Evolutionary conservation across 78 protist genomes (phyloP), one percentile per base, ranked within the genome.

Genomic region (Dictyostelium intermedium): DNA sequence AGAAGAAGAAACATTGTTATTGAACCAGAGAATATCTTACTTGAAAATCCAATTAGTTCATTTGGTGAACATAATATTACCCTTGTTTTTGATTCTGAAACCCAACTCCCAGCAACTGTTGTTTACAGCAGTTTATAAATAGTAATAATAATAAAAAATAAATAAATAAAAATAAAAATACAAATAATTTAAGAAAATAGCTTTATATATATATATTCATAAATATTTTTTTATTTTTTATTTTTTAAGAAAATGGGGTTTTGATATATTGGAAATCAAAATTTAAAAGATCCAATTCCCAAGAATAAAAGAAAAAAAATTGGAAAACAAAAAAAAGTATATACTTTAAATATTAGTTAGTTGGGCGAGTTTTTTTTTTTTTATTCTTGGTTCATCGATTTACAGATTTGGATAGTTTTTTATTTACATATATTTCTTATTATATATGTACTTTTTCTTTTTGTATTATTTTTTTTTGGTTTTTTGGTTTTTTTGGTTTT

Each of bases 1-100:
- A 61, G 85, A 69, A 89, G 93, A 89, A 89, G 72, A 32, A 34
- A 47, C 5, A n/a, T 89, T 32, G 32, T 30, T 34, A 37, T 89
- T 7, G 93, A 89, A 23, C 86, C 93, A 66, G 5, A 13, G 47
- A 66, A 78, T 39, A 89, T 89, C 41, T 2, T 20, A 32, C 0
- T 80, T 13, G 60, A 23, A 43, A 11, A 20, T 20, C 85, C 81
- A 78, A 89, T 89, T 8, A 84, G 45, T 32, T 25, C 25, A 11
- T 89, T 53, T 66, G 93, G 93, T 25, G 56, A 13, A 2, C 76
- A 50, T 41, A 56, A 43, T 27, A 37, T 70, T 25, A 41, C 18
- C 9, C 18, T 89, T 34, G 25, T 30, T 32, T 43, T 80, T 79
- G 93, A 86, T 69, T 1, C 37, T 6, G 50, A 63, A 8, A 63